Percentiles rank a stretch among this genome's conserved stretches.
Conservation (phyloP, 2,329 filamentous ascomycete species). For the Alternaria hordeiaustralica region DNA sequence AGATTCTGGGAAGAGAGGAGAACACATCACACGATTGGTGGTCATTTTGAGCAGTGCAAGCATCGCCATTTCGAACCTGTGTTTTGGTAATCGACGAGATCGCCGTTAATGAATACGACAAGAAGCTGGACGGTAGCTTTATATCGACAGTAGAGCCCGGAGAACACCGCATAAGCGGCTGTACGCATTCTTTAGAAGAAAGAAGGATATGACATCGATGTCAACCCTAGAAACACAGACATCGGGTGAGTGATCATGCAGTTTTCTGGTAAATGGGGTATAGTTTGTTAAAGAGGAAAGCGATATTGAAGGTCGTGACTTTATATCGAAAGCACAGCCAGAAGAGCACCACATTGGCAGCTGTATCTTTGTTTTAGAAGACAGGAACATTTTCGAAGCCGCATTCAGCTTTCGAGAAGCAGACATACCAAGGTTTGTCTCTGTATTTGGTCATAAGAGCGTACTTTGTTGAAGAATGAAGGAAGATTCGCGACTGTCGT, state of each 20-base stretch:
- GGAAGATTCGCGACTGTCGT: not conserved
- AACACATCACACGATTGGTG: no score
- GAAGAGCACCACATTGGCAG: not conserved
- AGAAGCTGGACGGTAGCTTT: not conserved
- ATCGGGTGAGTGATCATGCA: fast-evolving
- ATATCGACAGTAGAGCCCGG: not conserved
- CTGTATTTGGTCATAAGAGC: not conserved
- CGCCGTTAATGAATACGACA: not conserved
- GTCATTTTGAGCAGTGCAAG: no score
- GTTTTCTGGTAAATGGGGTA: not conserved
- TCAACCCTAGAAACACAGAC: not conserved
- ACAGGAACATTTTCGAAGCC: not conserved
- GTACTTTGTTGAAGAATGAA: not conserved
- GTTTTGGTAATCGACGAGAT: no score
- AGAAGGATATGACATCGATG: not conserved
- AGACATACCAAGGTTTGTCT: not conserved
- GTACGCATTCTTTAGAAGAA: not conserved
- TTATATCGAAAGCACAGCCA: not conserved
- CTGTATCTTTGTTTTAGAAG: fast-evolving
- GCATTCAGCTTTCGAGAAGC: not conserved
- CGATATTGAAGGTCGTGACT: not conserved
- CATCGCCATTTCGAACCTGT: no score
- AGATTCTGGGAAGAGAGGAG: no score
- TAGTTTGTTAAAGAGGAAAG: not conserved
- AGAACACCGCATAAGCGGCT: not conserved